Evolutionary conservation across 1,139 yeast genomes (phyloP).

Genomic region (Meyerozyma elateridarum): DNA sequence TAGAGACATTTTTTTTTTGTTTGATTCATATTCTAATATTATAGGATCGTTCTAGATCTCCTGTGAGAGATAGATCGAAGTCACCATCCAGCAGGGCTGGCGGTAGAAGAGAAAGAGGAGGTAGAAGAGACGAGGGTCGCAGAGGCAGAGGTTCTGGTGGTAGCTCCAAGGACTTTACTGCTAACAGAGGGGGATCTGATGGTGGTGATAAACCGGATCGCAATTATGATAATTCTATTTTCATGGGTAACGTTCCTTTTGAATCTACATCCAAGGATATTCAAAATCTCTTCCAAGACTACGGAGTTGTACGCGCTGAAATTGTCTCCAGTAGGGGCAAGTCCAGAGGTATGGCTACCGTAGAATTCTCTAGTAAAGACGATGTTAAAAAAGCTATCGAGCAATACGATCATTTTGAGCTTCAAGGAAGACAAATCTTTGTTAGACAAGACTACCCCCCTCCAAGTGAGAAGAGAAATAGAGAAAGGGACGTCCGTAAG

Average conservation of each 20-base stretch:
- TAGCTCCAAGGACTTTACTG: constrained; percentile 18
- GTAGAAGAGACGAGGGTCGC: constrained; percentile 17
- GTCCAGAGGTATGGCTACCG: constrained; percentile 90
- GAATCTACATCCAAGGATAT: constrained; percentile 57
- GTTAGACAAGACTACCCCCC: constrained; percentile 90
- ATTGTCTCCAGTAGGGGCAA: constrained; percentile 80
- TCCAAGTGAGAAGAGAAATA: constrained; percentile 40
- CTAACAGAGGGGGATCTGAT: constrained; percentile 19
- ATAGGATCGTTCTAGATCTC: constrained; percentile 48
- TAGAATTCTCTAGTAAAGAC: constrained; percentile 66
- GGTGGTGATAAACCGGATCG: constrained; percentile 46
- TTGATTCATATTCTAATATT: constrained; percentile 10
- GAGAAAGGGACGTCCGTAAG: constrained; percentile 8
- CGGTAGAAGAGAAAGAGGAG: constrained; percentile 17
- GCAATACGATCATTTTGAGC: constrained; percentile 60
- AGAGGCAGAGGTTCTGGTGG: constrained; percentile 7
- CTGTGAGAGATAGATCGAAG: constrained; percentile 39
- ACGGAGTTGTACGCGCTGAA: constrained; percentile 79
- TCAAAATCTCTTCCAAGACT: constrained; percentile 54
- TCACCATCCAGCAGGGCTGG: constrained; percentile 22
- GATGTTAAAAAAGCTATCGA: constrained; percentile 75
- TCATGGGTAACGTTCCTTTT: constrained; percentile 71
- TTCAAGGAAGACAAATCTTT: constrained; percentile 78
- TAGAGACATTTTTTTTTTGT: too few relatives aligned
- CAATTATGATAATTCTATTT: constrained; percentile 64